Conservation (phyloP, 257 asterid species). For the Avicennia marina region DNA sequence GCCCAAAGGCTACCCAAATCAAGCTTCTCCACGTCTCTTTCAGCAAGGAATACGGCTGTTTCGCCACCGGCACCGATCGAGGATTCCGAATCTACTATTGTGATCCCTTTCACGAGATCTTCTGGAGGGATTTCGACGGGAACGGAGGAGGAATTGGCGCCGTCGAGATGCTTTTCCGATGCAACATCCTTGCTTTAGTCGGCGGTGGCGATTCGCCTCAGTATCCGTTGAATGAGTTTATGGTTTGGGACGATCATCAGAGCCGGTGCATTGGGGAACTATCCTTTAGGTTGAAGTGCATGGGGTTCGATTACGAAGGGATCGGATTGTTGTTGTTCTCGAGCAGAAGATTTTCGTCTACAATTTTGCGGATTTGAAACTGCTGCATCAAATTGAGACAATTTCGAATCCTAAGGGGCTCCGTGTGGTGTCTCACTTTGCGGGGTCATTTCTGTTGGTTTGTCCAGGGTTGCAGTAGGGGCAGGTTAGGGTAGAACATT, state of each 20-base stretch:
- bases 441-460: slow-evolving; percentile 68
- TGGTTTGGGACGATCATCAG: too few relatives aligned
- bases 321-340: slow-evolving; percentile 61
- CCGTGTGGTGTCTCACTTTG: slow-evolving; percentile 71
- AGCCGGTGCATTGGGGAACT: slow-evolving; percentile 82
- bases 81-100: slow-evolving; percentile 81
- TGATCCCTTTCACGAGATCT: slow-evolving; percentile 75
- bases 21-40: slow-evolving; percentile 69
- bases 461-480: slow-evolving; percentile 86
- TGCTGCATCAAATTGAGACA: slow-evolving; percentile 84
- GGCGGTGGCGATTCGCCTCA: slow-evolving; percentile 85
- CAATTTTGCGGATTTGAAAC: slow-evolving; percentile 74
- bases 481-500: slow-evolving; percentile 87
- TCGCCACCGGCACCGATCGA: slow-evolving; percentile 64
- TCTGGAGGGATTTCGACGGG: slow-evolving; percentile 65
- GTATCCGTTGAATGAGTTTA: slow-evolving; percentile 71
- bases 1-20: slow-evolving; percentile 26
- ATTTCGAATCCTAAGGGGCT: slow-evolving; percentile 73
- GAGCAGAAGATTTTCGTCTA: slow-evolving; percentile 78
- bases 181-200: slow-evolving; percentile 69
- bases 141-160: slow-evolving; percentile 66
- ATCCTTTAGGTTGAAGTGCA: slow-evolving; percentile 78
- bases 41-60: slow-evolving; percentile 83
- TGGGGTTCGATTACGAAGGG: slow-evolving; percentile 71
- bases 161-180: slow-evolving; percentile 83